Percentiles rank a stretch among this genome's conserved stretches.
Evolutionary conservation across 2,329 filamentous ascomycete genomes (phyloP).

Genomic region (Fonsecaea pugnacius): DNA sequence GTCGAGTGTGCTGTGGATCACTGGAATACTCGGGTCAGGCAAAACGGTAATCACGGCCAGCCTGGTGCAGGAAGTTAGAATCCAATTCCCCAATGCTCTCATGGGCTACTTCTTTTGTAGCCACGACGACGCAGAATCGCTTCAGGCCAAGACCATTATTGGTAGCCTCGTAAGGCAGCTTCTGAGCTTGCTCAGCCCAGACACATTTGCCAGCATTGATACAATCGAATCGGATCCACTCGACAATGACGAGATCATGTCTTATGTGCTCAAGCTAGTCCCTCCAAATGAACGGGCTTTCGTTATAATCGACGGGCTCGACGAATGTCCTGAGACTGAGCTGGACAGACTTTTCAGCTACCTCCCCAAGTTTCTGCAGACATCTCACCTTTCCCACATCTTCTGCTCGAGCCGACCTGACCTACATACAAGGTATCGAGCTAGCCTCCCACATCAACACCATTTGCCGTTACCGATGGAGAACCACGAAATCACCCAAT

Average conservation of each 20-base stretch:
- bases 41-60: constrained; percentile 37
- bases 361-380: constrained; percentile 8
- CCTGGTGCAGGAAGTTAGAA: constrained; percentile 30
- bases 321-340: constrained; percentile 23
- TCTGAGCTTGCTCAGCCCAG: constrained; percentile 15
- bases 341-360: constrained; percentile 10
- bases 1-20: constrained; percentile 32
- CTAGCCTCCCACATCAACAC: constrained; percentile 11
- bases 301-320: constrained; percentile 31
- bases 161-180: constrained; percentile 36
- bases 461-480: constrained; percentile 15
- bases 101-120: constrained; percentile 36
- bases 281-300: constrained; percentile 14
- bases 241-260: constrained; percentile 17
- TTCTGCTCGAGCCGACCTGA: constrained; percentile 35
- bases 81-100: constrained; percentile 14
- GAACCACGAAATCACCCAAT: constrained; percentile 29
- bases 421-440: constrained; percentile 19
- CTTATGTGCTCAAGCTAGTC: not conserved
- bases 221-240: not conserved
- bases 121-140: constrained; percentile 26
- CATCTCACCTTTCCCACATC: constrained; percentile 10
- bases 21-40: constrained; percentile 35
- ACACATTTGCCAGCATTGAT: constrained; percentile 11
- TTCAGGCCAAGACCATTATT: constrained; percentile 34